Percentiles rank a stretch among this genome's conserved stretches.
Conservation (phyloP, 2,329 filamentous ascomycete species). For the Pseudogymnoascus sp. region DNA sequence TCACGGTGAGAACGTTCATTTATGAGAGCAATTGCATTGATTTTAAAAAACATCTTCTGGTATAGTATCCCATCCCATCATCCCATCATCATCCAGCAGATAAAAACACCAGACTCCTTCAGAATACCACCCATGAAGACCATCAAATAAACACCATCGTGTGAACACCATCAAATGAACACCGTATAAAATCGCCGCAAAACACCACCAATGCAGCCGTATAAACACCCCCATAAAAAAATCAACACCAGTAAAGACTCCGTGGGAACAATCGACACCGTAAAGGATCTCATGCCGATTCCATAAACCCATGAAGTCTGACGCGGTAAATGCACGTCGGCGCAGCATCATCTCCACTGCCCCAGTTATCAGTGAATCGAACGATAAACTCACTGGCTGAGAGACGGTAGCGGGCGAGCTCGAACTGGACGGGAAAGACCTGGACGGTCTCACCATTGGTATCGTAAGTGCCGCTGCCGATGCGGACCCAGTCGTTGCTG, state of each 20-base stretch:
- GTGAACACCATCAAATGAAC: background rate
- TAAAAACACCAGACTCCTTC: slow-evolving; percentile 1
- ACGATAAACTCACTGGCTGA: slow-evolving; percentile 46
- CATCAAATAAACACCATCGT: too few species aligned
- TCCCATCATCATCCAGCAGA: background rate
- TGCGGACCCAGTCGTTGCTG: slow-evolving; percentile 43
- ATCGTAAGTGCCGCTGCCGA: slow-evolving; percentile 47
- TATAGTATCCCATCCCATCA: background rate
- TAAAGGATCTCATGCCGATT: background rate
- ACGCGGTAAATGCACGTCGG: slow-evolving; percentile 61
- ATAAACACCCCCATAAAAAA: background rate
- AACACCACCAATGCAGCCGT: background rate
- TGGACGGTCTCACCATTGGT: slow-evolving; percentile 36
- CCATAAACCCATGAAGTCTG: slow-evolving; percentile 43
- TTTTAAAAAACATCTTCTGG: background rate
- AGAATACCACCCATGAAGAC: background rate
- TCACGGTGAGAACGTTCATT: background rate
- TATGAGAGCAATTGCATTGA: background rate
- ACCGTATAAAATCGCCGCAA: background rate
- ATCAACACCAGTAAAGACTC: background rate
- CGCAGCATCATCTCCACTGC: slow-evolving; percentile 30
- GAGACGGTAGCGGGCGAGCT: slow-evolving; percentile 40
- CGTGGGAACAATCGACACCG: background rate
- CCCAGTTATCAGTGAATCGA: slow-evolving; percentile 50
- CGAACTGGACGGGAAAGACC: slow-evolving; percentile 43